Evolutionary conservation across 2,329 filamentous ascomycete species (phyloP).

Genomic region (Fusarium virguliforme): DNA sequence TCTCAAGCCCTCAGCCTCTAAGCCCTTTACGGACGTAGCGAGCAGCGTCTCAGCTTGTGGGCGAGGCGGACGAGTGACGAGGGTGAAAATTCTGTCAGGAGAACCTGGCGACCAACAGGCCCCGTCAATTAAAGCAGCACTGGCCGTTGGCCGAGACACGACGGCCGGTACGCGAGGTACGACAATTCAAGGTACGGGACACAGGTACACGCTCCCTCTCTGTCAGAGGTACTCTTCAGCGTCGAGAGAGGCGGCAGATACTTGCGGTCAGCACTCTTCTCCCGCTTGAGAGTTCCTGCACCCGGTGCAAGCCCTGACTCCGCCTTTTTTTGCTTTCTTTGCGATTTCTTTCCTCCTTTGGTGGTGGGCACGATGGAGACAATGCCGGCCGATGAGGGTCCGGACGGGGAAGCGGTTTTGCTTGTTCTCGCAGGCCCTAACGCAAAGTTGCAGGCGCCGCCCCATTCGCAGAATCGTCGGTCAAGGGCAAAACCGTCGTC

Average conservation of each 20-base stretch:
- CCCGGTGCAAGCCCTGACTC: conserved; percentile 38
- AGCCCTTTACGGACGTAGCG: conserved; percentile 45
- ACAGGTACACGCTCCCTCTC: conserved; percentile 7
- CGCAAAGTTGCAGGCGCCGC: conserved; percentile 35
- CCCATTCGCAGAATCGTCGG: conserved; percentile 47
- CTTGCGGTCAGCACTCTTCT: conserved; percentile 26
- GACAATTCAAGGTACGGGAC: conserved; percentile 27
- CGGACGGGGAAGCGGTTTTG: conserved; percentile 33
- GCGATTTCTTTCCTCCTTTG: conserved; percentile 33
- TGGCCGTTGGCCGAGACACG: conserved; percentile 45
- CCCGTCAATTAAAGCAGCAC: conserved; percentile 47
- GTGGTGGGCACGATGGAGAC: conserved; percentile 33
- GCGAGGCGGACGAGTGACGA: conserved; percentile 47
- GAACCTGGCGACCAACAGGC: conserved; percentile 48
- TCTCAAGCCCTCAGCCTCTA: conserved; percentile 36
- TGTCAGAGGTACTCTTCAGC: conserved; percentile 35
- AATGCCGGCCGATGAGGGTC: conserved; percentile 29
- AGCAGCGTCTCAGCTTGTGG: conserved; percentile 42
- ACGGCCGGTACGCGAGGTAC: conserved; percentile 32
- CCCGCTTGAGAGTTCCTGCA: conserved; percentile 30
- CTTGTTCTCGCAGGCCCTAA: conserved; percentile 46
- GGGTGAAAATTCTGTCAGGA: conserved; percentile 55
- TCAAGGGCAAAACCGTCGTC: conserved; percentile 42
- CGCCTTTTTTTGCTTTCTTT: conserved; percentile 40
- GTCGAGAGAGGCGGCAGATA: conserved; percentile 31